Evolutionary conservation across 352 stramenopile species (phyloP), one percentile per base, ranked within the genome.

Genomic region (Globisporangium canariense): DNA sequence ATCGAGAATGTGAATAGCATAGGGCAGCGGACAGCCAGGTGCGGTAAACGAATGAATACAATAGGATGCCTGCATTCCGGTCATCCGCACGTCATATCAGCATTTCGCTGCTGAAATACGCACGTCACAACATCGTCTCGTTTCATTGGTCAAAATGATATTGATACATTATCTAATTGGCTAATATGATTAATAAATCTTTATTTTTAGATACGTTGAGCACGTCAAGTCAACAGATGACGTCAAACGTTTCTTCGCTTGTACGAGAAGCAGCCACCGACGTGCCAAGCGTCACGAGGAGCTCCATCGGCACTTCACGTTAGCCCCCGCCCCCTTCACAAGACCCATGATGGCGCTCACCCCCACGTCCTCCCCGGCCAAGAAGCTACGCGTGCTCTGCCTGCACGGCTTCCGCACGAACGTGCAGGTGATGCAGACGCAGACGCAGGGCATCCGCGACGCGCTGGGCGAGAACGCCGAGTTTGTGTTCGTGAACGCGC

Each of bases 391-490:
- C 20, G 73, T 83, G 61, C 51, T 85, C 20, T 85, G 77, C 41
- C 64, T 85, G n/a, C 78, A 87, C 58, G 78, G 78, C 36, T 87
- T 79, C 67, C 78, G 78, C 45, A 87, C 78, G 11, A 87, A 87
- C 62, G 63, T 64, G 41, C 47, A 74, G 40, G 75, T 87, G 53
- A 84, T 87, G 76, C 38, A 64, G 41, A 69, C 76, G 51, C 78
- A 87, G 58, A 77, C 73, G 14, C 76, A 76, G 14, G 74, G 76
- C 0, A 55, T 87, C 58, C 76, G 73, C 46, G 61, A 66, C 6
- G 70, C 65, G 10, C 57, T 85, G 11, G 74, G 75, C 10, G 40
- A 68, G 11, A 66, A 53, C 25, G 73, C 78, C 18, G 74, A 83
- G 56, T 83, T 84, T 30, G 65, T 76, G 22, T 77, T 78, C 46